phyloP scores from a whole-genome alignment of 1,284 basidiomycete species.

The Sanghuangporus sanghuang region DNA sequence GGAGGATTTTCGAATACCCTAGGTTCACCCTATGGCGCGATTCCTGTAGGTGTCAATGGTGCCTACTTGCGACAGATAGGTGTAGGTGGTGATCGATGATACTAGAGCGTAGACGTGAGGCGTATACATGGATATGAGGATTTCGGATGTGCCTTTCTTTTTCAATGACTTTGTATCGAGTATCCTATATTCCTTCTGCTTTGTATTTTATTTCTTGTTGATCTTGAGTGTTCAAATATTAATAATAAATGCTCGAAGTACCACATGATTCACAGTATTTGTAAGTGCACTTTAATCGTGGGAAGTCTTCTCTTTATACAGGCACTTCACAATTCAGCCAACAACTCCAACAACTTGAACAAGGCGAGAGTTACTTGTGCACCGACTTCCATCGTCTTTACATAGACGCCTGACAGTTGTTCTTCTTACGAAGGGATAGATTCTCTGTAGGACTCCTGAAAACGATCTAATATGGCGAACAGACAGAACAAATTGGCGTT shows the following conservation, averaged over 20 bases:
- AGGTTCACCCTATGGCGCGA: conserved; percentile 49
- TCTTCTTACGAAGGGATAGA: no score
- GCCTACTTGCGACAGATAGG: conserved; percentile 64
- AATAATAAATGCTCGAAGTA: no score
- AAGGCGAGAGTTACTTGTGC: not conserved
- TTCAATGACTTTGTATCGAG: conserved; percentile 12
- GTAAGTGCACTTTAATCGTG: no score
- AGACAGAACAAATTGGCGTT: conserved; percentile 78
- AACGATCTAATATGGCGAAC: conserved; percentile 36
- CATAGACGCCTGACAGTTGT: not conserved
- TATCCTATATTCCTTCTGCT: conserved; percentile 13
- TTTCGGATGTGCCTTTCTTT: conserved; percentile 8
- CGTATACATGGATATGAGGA: conserved; percentile 4
- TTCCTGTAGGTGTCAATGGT: conserved; percentile 44
- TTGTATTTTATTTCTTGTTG: conserved; percentile 10
- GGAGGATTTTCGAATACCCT: conserved; percentile 35
- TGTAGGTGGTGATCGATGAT: conserved; percentile 48
- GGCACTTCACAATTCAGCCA: no score
- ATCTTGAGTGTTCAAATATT: not conserved
- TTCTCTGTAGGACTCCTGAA: no score
- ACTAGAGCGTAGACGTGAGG: not conserved
- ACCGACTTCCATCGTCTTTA: not conserved
- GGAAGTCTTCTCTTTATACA: no score
- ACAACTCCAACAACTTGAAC: no score
- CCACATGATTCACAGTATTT: no score